Conservation (phyloP, 495 filamentous ascomycete genomes). For the Aspergillus kassunensis region DNA sequence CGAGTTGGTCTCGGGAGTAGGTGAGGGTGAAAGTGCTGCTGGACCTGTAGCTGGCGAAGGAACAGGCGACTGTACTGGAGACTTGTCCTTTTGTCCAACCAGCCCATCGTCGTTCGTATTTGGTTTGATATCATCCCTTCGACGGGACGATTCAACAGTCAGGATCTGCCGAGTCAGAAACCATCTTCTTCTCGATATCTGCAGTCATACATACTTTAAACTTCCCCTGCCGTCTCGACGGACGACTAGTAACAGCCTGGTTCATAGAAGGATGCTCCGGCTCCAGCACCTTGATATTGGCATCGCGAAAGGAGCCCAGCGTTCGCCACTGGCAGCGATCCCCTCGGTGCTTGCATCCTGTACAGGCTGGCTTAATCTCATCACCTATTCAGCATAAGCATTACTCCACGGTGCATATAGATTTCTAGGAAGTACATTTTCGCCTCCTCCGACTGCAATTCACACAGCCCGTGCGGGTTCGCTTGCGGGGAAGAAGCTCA, state of each 20-base stretch:
- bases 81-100: background rate
- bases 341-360: slow-evolving; percentile 28
- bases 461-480: slow-evolving; percentile 31
- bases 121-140: background rate
- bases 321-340: slow-evolving; percentile 32
- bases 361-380: slow-evolving; percentile 29
- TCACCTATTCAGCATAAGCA: slow-evolving; percentile 17
- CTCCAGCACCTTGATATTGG: slow-evolving; percentile 30
- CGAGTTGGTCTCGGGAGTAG: background rate
- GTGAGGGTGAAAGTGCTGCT: background rate
- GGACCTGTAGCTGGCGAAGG: background rate
- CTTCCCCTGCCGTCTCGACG: slow-evolving; percentile 22
- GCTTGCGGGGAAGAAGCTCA: slow-evolving; percentile 21
- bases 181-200: background rate
- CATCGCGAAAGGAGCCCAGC: slow-evolving; percentile 33
- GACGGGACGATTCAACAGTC: slow-evolving; percentile 9
- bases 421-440: slow-evolving; percentile 22
- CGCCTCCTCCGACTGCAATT: slow-evolving; percentile 32
- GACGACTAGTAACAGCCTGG: slow-evolving; percentile 17
- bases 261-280: slow-evolving; percentile 32
- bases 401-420: background rate
- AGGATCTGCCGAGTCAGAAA: slow-evolving; percentile 13
- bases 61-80: background rate
- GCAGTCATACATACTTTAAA: slow-evolving; percentile 23
- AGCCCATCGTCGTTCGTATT: background rate